phyloP scores from a whole-genome alignment of 2,329 filamentous ascomycete species.

The Pseudocercospora ulei region DNA sequence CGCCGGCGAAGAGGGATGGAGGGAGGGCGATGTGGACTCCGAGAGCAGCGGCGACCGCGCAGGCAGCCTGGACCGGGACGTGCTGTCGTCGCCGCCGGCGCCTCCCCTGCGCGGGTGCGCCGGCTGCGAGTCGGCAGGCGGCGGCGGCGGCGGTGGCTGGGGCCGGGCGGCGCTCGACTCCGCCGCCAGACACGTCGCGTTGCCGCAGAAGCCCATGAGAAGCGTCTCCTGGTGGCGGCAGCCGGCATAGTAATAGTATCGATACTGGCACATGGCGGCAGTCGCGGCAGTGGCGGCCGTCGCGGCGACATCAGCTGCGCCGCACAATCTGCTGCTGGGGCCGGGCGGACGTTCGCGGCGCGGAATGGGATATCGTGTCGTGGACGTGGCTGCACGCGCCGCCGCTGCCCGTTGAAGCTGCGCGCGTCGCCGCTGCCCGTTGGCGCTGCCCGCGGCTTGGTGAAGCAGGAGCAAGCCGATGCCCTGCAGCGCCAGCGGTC shows the following conservation, averaged over 20 bases:
- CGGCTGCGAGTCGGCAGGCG: conserved; percentile 8
- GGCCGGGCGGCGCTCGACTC: background rate
- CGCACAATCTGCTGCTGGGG: conserved; percentile 1
- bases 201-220: conserved; percentile 26
- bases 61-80: conserved; percentile 4
- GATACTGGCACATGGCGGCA: conserved; percentile 30
- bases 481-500: background rate
- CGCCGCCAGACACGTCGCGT: conserved; percentile 13
- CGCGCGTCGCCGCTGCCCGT: conserved; percentile 4
- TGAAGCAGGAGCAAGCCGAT: conserved; percentile 6
- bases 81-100: background rate
- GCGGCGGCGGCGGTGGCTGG: conserved; percentile 1
- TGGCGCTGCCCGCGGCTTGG: background rate
- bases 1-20: background rate
- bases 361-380: background rate
- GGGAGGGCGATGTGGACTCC: conserved; percentile 3
- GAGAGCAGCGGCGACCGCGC: conserved; percentile 5
- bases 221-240: conserved; percentile 30
- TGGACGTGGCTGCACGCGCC: no score
- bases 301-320: conserved; percentile 10
- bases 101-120: conserved; percentile 9
- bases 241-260: conserved; percentile 28
- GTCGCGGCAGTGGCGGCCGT: conserved; percentile 9
- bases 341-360: no score
- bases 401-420: conserved; percentile 3